A percentile compares a stretch with the other conserved stretches of the same genome.
phyloP scores from a whole-genome alignment of 108 stramenopile genomes.

The Conticribra weissflogii region DNA sequence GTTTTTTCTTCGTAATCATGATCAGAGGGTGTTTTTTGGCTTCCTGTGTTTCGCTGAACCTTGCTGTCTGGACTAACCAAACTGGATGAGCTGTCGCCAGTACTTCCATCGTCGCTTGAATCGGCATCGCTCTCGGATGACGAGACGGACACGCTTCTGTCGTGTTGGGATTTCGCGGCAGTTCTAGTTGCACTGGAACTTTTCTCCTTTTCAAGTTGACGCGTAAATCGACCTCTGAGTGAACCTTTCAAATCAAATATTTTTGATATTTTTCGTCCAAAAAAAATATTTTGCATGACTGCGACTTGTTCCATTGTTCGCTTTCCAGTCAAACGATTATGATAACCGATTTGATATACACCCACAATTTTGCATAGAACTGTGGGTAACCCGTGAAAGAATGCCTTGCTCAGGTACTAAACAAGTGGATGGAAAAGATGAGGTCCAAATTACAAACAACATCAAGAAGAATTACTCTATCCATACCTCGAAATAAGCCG shows the following conservation, averaged over 20 bases:
- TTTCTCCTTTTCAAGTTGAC: constrained; percentile 52
- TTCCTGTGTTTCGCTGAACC: constrained; percentile 23
- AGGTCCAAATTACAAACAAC: neutral
- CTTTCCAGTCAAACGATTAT: constrained; percentile 93
- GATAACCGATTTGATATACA: constrained; percentile 96
- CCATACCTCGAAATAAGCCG: constrained; percentile 91
- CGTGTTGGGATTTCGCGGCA: constrained; percentile 12
- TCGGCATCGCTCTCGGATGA: constrained; percentile 39
- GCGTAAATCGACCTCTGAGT: constrained; percentile 90
- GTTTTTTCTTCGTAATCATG: constrained; percentile 35
- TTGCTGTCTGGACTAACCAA: too few relatives aligned
- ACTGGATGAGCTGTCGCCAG: constrained; percentile 21
- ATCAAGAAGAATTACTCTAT: neutral
- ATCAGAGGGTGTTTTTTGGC: constrained; percentile 17
- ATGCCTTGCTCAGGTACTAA: constrained; percentile 93
- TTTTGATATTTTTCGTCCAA: constrained; percentile 85
- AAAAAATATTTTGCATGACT: constrained; percentile 91
- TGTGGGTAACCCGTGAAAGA: constrained; percentile 94
- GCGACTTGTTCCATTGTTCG: constrained; percentile 96
- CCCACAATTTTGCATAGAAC: constrained; percentile 96
- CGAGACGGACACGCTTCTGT: constrained; percentile 42
- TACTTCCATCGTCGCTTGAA: constrained; percentile 47
- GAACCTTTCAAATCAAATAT: constrained; percentile 97
- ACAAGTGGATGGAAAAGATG: neutral
- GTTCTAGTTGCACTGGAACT: neutral